Evolutionary conservation across 179 eudicot species (phyloP).

Genomic region (Amaranthus tricolor): DNA sequence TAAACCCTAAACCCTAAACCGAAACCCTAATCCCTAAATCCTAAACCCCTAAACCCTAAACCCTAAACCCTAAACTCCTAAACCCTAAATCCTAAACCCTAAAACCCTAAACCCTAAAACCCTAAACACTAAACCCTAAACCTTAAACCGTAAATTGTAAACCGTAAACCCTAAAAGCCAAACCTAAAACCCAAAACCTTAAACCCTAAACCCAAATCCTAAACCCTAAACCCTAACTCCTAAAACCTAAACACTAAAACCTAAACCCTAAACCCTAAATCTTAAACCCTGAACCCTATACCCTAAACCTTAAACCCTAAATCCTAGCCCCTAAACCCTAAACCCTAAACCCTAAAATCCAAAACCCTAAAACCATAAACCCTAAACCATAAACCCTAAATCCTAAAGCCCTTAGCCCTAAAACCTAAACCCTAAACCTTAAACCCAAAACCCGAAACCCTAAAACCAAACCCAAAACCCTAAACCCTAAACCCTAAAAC

Average conservation of each 20-base stretch:
- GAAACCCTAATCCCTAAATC: no score
- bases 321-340: neutral
- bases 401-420: neutral
- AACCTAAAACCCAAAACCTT: no score
- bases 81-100: no score
- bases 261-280: neutral
- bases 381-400: neutral
- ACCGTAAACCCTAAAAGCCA: no score
- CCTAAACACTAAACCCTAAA: no score
- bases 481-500: slow-evolving; percentile 4
- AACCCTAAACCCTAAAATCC: neutral
- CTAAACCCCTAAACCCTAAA: neutral
- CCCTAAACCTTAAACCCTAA: neutral
- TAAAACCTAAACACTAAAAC: neutral
- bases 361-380: no score
- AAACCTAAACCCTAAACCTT: neutral
- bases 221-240: neutral
- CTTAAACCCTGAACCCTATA: neutral
- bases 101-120: neutral
- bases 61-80: neutral
- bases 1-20: neutral
- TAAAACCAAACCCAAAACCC: neutral
- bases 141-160: no score
- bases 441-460: neutral
- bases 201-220: no score